Base-by-base conservation (phyloP, 2,329 filamentous ascomycete species). In the Mariannaea sp. region DNA sequence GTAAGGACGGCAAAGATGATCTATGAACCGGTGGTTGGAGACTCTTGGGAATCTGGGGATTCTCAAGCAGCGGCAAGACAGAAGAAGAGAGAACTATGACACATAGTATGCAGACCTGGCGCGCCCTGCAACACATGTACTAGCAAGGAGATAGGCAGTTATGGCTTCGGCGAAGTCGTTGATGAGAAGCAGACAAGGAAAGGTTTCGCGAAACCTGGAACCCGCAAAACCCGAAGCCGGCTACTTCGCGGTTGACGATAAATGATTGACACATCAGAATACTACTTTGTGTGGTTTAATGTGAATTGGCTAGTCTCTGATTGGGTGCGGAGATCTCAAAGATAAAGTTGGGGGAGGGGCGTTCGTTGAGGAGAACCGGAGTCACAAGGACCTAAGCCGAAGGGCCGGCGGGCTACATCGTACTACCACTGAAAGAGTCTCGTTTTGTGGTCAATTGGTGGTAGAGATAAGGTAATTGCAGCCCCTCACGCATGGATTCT, bases 1-100 rank as follows among this genome's bases (percentile, higher is more conserved):
- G 35, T 3, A 53, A 47, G 12, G 35, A 56, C 20, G 57, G 45
- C 24, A 67, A 67, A 54, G 39, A 57, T 24, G 63, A 64, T 3
- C 33, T 65, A n/a, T 67, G 30, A 58, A 10, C 9, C 32, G 22
- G 17, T 8, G n/a, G n/a, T n/a, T n/a, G n/a, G n/a, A n/a, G n/a
- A n/a, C n/a, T n/a, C n/a, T n/a, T n/a, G n/a, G n/a, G n/a, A n/a
- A n/a, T n/a, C n/a, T n/a, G n/a, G n/a, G n/a, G n/a, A n/a, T n/a
- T n/a, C n/a, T 30, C 29, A 30, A 30, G 4, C 29, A 30, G 8
- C 22, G 22, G 5, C 5, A 24, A 8, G 22, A n/a, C 10, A 26
- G 27, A 5, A 16, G 14, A 22, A 20, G 16, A 53, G 35, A 24
- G 22, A 8, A 24, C 22, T 24, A 24, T 24, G 8, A 24, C 5